Base-by-base conservation (phyloP, 495 filamentous ascomycete species). In the Letharia columbiana region DNA sequence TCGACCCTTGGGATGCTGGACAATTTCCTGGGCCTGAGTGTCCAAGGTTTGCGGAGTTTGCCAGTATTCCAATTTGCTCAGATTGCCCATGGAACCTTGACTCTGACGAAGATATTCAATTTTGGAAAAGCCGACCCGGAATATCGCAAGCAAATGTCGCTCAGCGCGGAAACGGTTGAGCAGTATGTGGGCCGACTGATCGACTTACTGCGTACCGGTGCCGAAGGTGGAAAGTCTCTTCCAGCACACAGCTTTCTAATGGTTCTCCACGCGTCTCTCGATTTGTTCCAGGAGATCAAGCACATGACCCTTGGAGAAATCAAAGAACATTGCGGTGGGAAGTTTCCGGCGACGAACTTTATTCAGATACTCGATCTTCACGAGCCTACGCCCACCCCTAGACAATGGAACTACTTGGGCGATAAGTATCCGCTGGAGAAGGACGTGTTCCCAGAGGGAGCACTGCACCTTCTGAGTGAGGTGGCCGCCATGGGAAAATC, bases 41-140 rank as follows among this genome's bases (percentile, higher is more conserved):
- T 82, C n/a, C 75, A 79, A 3, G 81, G 78, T 17, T 80, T 96
- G 49, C 82, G 87, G 64, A 86, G 79, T 20, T 72, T 96, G 17
- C 91, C 93, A 12, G 87, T 94, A 4, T 84, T 90, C 67, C 84
- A 84, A 59, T 86, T 90, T 69, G 89, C 92, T 52, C 87, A 91
- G 18, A 85, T 90, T 49, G 84, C 89, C 40, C 96, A 94, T 68
- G 89, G 91, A 8, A 83, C 89, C 31, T 86, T 97, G n/a, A 84
- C 91, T 23, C 75, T 97, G 23, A 91, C 96, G 73, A 96, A 95
- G 71, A 84, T 96, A 67, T 91, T 91, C 74, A 89, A 91, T 60
- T 86, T 90, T 4, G 87, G 90, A 13, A 86, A 83, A 17, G 80
- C 84, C 15, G 80, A 84, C 56, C 85, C 84, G 33, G 87, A 89